Evolutionary conservation across 768 basidiomycete species (phyloP).

Genomic region (Russula emetica): DNA sequence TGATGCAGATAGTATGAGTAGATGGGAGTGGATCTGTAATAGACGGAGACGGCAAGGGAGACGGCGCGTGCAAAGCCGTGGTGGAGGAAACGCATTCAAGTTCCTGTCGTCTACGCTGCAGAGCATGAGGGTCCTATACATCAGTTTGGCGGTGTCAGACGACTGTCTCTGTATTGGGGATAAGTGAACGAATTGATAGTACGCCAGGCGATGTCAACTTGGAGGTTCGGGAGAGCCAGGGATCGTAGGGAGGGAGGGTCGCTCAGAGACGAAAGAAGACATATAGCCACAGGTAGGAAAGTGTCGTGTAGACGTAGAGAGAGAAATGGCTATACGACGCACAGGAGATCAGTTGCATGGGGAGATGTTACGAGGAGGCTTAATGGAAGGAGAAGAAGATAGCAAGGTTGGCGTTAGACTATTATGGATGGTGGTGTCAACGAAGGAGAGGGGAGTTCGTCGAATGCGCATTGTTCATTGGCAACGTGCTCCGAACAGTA

Average conservation of each 20-base stretch:
- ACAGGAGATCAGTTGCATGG: background rate
- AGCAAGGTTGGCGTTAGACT: background rate
- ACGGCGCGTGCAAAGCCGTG: constrained; percentile 24
- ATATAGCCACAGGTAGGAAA: constrained; percentile 3
- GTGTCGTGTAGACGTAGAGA: constrained; percentile 6
- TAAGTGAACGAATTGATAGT: background rate
- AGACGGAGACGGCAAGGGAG: constrained; percentile 10
- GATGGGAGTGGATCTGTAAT: constrained; percentile 22
- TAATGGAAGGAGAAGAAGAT: constrained; percentile 7
- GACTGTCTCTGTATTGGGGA: background rate
- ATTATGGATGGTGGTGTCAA: constrained; percentile 15
- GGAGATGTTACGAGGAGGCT: background rate
- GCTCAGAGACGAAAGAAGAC: constrained; percentile 18
- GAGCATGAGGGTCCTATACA: constrained; percentile 16
- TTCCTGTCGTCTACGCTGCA: constrained; percentile 13
- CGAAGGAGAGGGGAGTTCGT: constrained; percentile 6
- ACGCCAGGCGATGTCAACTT: constrained; percentile 15
- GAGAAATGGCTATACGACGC: background rate
- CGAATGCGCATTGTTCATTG: background rate
- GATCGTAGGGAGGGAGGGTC: constrained; percentile 25
- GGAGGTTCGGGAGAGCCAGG: constrained; percentile 23
- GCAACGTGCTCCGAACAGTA: background rate
- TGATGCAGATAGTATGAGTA: constrained; percentile 10
- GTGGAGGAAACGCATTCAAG: constrained; percentile 21
- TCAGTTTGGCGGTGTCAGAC: background rate